Conservation (phyloP, 768 basidiomycete genomes). For the Aureoboletus auriporus region DNA sequence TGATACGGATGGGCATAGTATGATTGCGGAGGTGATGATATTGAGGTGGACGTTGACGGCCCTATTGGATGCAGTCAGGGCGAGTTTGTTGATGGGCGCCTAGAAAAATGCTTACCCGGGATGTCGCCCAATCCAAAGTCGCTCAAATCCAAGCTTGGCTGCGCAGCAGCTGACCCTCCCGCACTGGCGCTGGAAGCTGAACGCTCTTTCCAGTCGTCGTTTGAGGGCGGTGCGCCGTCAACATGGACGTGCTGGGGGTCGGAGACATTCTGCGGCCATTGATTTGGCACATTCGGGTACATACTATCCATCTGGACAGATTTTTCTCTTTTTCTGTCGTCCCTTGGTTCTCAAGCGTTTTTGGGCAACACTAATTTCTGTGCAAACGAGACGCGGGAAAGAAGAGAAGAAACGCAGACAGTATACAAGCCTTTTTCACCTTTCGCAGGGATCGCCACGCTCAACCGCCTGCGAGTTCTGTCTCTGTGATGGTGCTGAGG, state of each 20-base stretch:
- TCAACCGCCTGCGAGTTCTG: conserved; percentile 37
- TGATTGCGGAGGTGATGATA: conserved; percentile 37
- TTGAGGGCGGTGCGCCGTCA: conserved; percentile 27
- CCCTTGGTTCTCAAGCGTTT: conserved; percentile 40
- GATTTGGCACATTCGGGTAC: conserved; percentile 43
- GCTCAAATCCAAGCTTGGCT: conserved; percentile 37
- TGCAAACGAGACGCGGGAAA: conserved; percentile 36
- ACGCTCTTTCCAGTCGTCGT: conserved; percentile 40
- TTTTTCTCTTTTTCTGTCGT: conserved; percentile 39
- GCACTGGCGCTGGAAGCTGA: conserved; percentile 19
- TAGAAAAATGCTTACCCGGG: conserved; percentile 37
- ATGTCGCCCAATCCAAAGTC: conserved; percentile 42
- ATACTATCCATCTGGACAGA: conserved; percentile 41
- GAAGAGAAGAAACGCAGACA: conserved; percentile 35
- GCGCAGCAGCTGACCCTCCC: conserved; percentile 29
- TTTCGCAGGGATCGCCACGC: conserved; percentile 33
- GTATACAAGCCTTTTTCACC: conserved; percentile 37
- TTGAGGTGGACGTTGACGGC: conserved; percentile 38
- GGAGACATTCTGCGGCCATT: conserved; percentile 38
- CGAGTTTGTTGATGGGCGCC: conserved; percentile 23
- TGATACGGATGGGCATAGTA: conserved; percentile 41
- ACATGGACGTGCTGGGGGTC: conserved; percentile 30
- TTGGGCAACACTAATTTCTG: conserved; percentile 42
- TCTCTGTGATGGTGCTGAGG: conserved; percentile 38
- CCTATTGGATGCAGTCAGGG: conserved; percentile 13